Base-by-base conservation (phyloP, 140 eudicot species). In the Anethum foeniculum region DNA sequence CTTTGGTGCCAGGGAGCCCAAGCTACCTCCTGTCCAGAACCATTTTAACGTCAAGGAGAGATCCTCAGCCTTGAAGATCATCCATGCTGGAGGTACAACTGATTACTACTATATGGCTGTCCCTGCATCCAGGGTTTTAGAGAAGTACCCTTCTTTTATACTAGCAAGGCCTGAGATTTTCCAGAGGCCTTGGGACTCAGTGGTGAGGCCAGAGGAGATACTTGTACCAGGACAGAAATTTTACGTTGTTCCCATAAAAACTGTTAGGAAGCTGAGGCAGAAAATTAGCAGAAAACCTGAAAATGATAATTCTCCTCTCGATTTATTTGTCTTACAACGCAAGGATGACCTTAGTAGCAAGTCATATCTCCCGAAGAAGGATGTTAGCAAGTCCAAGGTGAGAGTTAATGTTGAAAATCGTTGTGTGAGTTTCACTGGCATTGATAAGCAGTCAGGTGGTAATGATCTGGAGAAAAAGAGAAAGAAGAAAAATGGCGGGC, bases 71-170 rank as follows among this genome's bases (percentile, higher is more conserved):
- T 51, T 92, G 80, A 84, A 88, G 91, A 90, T 92, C 75, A 81
- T 92, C 75, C 94, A 90, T 83, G 88, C 86, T 10, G 94, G 97
- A 39, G 94, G 97, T 6, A 44, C 10, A 1, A 82, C 79, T 19
- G 97, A 92, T 38, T 77, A 79, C 62, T 81, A 90, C 85, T 90
- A 88, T 90, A 92, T 92, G 97, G 97, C 97, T 23, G 72, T 87
- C 7, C 94, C 92, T 18, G 97, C 97, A 15, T 19, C 85, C 12
- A 58, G 85, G 86, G 90, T 90, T 80, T 85, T 92, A 28, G 87
- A 86, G 2, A 88, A 90, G 83, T 77, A 92, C 81, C 94, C 94
- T 2, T 77, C 87, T 62, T 88, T 60, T 73, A 80, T 85, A 21
- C 81, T 92, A 64, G 83, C 94, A 11, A 79, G 91, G 62, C 92